phyloP scores from a whole-genome alignment of 768 basidiomycete species.

The Tricholoma furcatifolium region DNA sequence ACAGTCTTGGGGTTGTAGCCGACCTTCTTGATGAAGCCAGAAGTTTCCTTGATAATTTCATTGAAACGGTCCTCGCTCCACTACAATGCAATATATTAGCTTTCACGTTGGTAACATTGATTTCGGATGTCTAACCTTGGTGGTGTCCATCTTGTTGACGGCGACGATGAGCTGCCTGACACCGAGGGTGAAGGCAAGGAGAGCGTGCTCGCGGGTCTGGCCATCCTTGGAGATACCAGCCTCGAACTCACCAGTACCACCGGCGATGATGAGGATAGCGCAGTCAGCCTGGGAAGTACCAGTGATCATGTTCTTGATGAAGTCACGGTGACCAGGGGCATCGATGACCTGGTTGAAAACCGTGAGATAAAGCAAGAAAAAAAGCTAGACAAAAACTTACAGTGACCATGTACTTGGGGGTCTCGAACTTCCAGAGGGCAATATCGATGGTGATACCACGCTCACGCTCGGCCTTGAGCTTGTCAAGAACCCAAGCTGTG shows the following conservation, averaged over 20 bases:
- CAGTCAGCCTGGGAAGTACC: constrained; percentile 99
- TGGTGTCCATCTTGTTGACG: constrained; percentile 99
- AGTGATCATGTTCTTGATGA: constrained; percentile 99
- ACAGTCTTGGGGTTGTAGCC: constrained; percentile 99
- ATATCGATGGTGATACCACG: constrained; percentile 99
- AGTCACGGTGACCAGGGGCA: constrained; percentile 99
- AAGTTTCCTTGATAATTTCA: constrained; percentile 98
- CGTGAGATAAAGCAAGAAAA: constrained; percentile 13
- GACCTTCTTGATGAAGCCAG: constrained; percentile 99
- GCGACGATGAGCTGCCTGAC: constrained; percentile 99
- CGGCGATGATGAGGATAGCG: constrained; percentile 98
- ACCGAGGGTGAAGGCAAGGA: constrained; percentile 99
- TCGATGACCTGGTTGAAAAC: constrained; percentile 78
- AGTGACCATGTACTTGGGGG: constrained; percentile 92
- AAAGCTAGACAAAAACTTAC: constrained; percentile 43
- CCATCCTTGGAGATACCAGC: constrained; percentile 99
- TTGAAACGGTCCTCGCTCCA: constrained; percentile 99
- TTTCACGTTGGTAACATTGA: background rate
- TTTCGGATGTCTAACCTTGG: constrained; percentile 59
- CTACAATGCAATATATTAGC: constrained; percentile 37
- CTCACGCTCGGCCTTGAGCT: constrained; percentile 99
- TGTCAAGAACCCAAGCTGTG: constrained; percentile 99
- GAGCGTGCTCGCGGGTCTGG: constrained; percentile 99
- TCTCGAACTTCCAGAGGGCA: constrained; percentile 99
- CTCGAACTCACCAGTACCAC: constrained; percentile 99